Percentiles rank a stretch among this genome's conserved stretches.
Evolutionary conservation across 345 rosid species (phyloP).

Genomic region (Moringa oleifera): DNA sequence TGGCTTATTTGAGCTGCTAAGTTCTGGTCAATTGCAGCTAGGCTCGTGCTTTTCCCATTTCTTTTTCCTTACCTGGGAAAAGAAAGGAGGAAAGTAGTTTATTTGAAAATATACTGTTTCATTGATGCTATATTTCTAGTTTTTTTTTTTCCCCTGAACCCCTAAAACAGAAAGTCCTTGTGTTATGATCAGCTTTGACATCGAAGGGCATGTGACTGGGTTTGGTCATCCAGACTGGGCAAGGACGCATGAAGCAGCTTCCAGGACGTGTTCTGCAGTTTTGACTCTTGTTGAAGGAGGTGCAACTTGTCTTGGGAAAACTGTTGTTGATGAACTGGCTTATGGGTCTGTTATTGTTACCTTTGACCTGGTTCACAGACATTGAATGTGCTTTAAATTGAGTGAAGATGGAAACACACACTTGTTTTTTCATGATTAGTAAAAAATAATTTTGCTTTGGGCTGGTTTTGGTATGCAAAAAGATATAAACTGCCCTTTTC

Average conservation of each 20-base stretch:
- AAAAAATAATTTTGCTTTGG: not conserved
- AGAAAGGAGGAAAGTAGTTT: not conserved
- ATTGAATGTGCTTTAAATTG: not conserved
- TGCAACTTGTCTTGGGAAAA: conserved; percentile 91
- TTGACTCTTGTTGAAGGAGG: conserved; percentile 83
- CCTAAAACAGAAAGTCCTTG: conserved; percentile 3
- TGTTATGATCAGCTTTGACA: conserved; percentile 57
- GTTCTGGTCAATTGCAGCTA: no score
- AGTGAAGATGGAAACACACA: not conserved
- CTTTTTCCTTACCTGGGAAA: not conserved
- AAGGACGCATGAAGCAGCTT: conserved; percentile 63
- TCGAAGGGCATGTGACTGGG: conserved; percentile 81
- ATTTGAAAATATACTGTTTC: not conserved
- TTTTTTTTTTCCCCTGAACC: not conserved
- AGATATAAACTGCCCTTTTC: not conserved
- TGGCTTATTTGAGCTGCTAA: not conserved
- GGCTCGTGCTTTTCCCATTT: not conserved
- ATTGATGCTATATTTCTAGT: not conserved
- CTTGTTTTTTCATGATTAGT: not conserved
- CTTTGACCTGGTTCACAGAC: not conserved
- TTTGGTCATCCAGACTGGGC: conserved; percentile 97
- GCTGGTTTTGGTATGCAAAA: not conserved
- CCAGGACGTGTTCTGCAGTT: conserved; percentile 56
- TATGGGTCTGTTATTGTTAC: conserved; percentile 39
- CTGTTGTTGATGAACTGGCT: conserved; percentile 83